Evolutionary conservation across 2,329 filamentous ascomycete genomes (phyloP).

Genomic region (Thielaviopsis ethacetica): DNA sequence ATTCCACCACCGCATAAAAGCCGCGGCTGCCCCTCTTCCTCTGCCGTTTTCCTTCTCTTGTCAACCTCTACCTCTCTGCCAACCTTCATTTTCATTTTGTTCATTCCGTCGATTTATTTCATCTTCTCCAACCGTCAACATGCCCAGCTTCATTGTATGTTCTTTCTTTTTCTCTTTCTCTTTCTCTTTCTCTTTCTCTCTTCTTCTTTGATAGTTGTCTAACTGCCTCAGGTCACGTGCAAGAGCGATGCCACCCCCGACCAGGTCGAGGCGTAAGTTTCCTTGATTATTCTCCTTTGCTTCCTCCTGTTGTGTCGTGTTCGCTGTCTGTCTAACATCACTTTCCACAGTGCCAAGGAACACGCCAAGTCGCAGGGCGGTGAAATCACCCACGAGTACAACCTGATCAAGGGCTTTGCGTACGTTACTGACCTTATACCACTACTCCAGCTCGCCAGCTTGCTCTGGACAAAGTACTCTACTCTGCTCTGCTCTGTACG

Average conservation of each 20-base stretch:
- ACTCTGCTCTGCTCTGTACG: too few relatives aligned
- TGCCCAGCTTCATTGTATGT: constrained; percentile 41
- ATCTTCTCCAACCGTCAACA: constrained; percentile 19
- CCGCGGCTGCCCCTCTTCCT: constrained; percentile 4
- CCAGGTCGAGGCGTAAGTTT: constrained; percentile 48
- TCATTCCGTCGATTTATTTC: not conserved
- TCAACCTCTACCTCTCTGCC: too few relatives aligned
- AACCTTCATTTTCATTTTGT: constrained; percentile 6
- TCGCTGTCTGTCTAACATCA: constrained; percentile 1
- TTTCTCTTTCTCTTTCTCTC: constrained; percentile 10
- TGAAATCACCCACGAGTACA: constrained; percentile 70
- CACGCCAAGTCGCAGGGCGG: constrained; percentile 60
- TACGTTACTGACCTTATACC: constrained; percentile 32
- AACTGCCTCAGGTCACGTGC: constrained; percentile 50
- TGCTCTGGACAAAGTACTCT: too few relatives aligned
- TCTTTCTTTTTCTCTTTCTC: constrained; percentile 1
- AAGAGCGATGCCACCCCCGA: constrained; percentile 51
- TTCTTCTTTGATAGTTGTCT: too few relatives aligned
- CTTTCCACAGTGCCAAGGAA: constrained; percentile 59
- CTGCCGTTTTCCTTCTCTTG: constrained; percentile 8
- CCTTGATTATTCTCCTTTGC: not conserved
- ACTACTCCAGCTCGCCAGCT: too few relatives aligned
- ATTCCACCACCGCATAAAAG: constrained; percentile 9
- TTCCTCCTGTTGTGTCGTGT: not conserved
- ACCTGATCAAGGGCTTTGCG: constrained; percentile 84